Evolutionary conservation across 192 early-diverging fungal species (phyloP).

Genomic region (Cladochytrium replicatum): DNA sequence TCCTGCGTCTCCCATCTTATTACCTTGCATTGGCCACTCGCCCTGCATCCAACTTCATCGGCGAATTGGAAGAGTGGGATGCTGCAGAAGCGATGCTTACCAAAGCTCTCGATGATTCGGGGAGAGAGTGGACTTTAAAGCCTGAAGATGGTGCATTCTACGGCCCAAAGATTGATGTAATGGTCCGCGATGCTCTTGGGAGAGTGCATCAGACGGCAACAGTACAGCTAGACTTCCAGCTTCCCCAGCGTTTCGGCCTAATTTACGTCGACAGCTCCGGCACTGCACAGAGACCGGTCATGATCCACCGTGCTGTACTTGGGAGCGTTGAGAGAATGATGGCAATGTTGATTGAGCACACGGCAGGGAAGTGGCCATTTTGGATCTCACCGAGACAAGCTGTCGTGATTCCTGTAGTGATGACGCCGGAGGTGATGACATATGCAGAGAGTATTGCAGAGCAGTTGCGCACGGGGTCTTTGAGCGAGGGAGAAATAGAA

Average conservation of each 20-base stretch:
- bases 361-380: conserved; percentile 85
- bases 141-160: conserved; percentile 92
- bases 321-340: conserved; percentile 90
- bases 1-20: conserved; percentile 71
- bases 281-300: conserved; percentile 62
- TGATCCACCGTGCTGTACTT: conserved; percentile 88
- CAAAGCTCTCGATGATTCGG: conserved; percentile 55
- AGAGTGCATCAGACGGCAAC: conserved; percentile 88
- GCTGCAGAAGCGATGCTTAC: conserved; percentile 64
- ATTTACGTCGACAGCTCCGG: conserved; percentile 61
- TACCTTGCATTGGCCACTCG: conserved; percentile 73
- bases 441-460: conserved; percentile 53
- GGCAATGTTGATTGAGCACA: conserved; percentile 91
- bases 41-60: conserved; percentile 62
- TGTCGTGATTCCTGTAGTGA: conserved; percentile 65
- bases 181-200: conserved; percentile 69
- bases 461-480: conserved; percentile 6
- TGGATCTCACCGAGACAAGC: conserved; percentile 89
- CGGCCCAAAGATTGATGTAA: conserved; percentile 92
- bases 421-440: conserved; percentile 45
- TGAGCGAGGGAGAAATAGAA: neutral
- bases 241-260: conserved; percentile 75
- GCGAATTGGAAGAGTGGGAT: conserved; percentile 63
- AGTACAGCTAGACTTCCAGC: conserved; percentile 91
- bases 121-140: conserved; percentile 57